Conservation (phyloP, 805 yeast genomes). For the Saccharomycopsis vini region DNA sequence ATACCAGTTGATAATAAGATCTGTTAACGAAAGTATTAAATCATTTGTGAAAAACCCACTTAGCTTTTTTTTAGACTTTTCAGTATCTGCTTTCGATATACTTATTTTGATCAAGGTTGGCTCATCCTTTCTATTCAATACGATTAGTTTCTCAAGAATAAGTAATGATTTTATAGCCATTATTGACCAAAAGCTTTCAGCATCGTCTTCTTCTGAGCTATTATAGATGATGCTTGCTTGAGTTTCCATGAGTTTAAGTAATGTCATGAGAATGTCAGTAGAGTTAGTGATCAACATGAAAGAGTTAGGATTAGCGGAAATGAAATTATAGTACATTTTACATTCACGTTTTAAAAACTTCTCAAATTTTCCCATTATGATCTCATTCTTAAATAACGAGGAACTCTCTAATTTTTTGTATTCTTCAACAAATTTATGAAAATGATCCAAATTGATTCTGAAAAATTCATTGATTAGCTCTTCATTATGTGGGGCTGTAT, state of each 20-base stretch:
- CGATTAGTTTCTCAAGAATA: constrained; percentile 55
- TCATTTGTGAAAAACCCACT: constrained; percentile 50
- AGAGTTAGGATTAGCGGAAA: constrained; percentile 54
- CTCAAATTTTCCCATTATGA: constrained; percentile 42
- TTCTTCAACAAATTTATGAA: constrained; percentile 44
- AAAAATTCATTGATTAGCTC: constrained; percentile 53
- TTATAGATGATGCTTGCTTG: constrained; percentile 61
- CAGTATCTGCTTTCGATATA: constrained; percentile 56
- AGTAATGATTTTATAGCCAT: constrained; percentile 58
- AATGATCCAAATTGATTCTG: constrained; percentile 45
- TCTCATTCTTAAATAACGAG: constrained; percentile 13
- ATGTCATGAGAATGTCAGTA: constrained; percentile 48
- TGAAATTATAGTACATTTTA: constrained; percentile 58
- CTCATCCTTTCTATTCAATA: constrained; percentile 59
- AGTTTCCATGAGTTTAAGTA: constrained; percentile 49
- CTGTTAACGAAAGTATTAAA: constrained; percentile 49
- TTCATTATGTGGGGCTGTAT: constrained; percentile 57
- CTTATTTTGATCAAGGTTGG: constrained; percentile 51
- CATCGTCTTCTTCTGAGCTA: constrained; percentile 41
- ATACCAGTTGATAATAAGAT: constrained; percentile 63
- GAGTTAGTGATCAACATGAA: constrained; percentile 63
- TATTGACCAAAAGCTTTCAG: constrained; percentile 59
- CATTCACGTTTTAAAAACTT: constrained; percentile 67
- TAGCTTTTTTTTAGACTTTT: constrained; percentile 44
- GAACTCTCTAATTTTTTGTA: constrained; percentile 37